These are phyloP conservation scores for Cercophora sp. DNA, from an alignment of 495 filamentous ascomycete genomes.

Conservation along the genomic window DNA sequence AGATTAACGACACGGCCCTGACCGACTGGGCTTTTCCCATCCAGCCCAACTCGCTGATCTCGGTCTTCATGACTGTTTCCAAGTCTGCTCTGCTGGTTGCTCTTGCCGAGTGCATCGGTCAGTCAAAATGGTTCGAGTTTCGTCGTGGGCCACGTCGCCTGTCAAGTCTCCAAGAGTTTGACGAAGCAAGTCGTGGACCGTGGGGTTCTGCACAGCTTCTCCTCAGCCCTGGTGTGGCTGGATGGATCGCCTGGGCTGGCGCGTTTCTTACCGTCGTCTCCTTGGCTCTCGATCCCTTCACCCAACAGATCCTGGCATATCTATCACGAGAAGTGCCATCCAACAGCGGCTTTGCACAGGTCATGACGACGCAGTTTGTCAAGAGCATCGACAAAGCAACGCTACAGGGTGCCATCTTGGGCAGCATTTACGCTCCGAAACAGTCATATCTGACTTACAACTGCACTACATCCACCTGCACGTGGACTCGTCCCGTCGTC, in stretches of 20 bases:
- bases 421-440: neutral
- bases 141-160: neutral
- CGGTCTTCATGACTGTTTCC: neutral
- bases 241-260: neutral
- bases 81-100: neutral
- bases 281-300: neutral
- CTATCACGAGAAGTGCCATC: neutral
- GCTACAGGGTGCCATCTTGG: neutral
- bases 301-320: neutral
- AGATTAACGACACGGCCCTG: neutral
- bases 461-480: neutral
- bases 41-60: neutral
- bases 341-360: neutral
- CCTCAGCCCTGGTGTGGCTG: neutral
- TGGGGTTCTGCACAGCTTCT: neutral
- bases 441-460: neutral
- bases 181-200: neutral
- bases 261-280: neutral
- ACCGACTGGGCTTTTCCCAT: neutral
- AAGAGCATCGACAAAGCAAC: neutral
- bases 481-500: neutral
- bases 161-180: neutral
- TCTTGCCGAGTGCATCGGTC: neutral
- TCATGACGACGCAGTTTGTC: neutral
- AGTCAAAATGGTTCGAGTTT: neutral